Percentiles rank a stretch among this genome's conserved stretches.
Evolutionary conservation across 2,329 filamentous ascomycete species (phyloP).

Genomic region (Sarocladium kiliense): DNA sequence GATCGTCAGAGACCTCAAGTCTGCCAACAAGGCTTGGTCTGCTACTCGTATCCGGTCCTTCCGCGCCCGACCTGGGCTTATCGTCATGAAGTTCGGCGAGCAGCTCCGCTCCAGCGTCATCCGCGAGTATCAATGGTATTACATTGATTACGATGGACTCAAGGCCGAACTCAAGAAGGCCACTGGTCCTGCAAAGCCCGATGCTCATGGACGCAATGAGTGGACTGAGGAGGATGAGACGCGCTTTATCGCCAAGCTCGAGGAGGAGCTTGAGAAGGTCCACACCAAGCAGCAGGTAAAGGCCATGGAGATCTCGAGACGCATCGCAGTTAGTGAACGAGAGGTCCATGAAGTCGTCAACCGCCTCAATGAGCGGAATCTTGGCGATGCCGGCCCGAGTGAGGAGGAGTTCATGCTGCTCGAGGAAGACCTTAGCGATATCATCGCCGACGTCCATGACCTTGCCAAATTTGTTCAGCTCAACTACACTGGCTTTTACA

Average conservation of each 20-base stretch:
- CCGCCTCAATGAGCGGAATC: constrained; percentile 60
- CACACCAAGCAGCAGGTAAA: constrained; percentile 97
- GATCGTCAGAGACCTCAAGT: constrained; percentile 47
- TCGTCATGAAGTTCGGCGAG: constrained; percentile 85
- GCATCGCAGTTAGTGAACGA: constrained; percentile 81
- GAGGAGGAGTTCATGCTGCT: constrained; percentile 93
- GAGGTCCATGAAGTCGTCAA: constrained; percentile 86
- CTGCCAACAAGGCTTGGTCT: constrained; percentile 36
- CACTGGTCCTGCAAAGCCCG: constrained; percentile 43
- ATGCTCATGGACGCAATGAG: constrained; percentile 45
- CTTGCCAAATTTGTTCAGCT: constrained; percentile 96
- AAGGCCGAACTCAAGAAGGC: constrained; percentile 80
- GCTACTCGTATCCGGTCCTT: constrained; percentile 25
- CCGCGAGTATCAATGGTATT: constrained; percentile 96
- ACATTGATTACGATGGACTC: constrained; percentile 94
- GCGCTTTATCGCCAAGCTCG: constrained; percentile 78
- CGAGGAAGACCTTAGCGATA: constrained; percentile 92
- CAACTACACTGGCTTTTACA: constrained; percentile 98
- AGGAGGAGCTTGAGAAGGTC: constrained; percentile 93
- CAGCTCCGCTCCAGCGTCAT: constrained; percentile 94
- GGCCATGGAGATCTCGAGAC: constrained; percentile 87
- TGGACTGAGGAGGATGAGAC: constrained; percentile 94
- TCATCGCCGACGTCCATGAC: constrained; percentile 97
- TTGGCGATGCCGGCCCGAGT: constrained; percentile 55
- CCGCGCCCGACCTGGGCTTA: constrained; percentile 41